Percentiles rank a stretch among this genome's conserved stretches.
Evolutionary conservation across 352 stramenopile species (phyloP).

Genomic region (Phytophthora europaea): DNA sequence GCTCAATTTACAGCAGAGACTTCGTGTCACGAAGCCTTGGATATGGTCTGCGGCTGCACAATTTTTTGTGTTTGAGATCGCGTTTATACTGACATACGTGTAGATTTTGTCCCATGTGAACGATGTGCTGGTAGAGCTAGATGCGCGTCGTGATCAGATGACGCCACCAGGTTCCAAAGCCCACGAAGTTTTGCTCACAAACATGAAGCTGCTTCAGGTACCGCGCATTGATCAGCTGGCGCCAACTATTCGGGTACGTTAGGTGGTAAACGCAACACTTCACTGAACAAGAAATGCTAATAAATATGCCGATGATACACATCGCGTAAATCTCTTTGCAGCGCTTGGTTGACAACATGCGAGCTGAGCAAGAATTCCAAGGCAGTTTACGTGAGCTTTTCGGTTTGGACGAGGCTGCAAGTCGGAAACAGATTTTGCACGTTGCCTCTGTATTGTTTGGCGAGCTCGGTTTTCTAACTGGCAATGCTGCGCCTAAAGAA

Average conservation of each 20-base stretch:
- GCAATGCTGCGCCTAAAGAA: not conserved
- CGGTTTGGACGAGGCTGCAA: conserved; percentile 45
- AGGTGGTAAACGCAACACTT: not conserved
- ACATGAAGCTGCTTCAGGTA: conserved; percentile 55
- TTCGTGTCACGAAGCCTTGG: conserved; percentile 32
- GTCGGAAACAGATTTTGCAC: conserved; percentile 39
- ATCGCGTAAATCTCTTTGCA: conserved; percentile 9
- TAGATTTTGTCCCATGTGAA: conserved; percentile 49
- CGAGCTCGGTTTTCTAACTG: conserved; percentile 35
- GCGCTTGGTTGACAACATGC: conserved; percentile 48
- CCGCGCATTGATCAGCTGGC: conserved; percentile 45
- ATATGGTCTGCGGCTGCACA: conserved; percentile 22
- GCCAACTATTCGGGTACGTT: conserved; percentile 44
- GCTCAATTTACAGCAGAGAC: conserved; percentile 12
- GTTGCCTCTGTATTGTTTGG: conserved; percentile 39
- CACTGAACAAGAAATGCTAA: not conserved
- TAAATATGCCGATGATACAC: not conserved
- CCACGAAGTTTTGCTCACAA: conserved; percentile 44
- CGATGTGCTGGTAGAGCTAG: conserved; percentile 57
- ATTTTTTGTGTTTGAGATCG: not conserved
- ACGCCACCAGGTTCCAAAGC: conserved; percentile 55
- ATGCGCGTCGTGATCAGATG: conserved; percentile 58
- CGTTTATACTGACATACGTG: not conserved
- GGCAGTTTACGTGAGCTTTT: conserved; percentile 44
- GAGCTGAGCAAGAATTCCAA: conserved; percentile 46